These are phyloP conservation scores for Pythium apleroticum DNA, from an alignment of 352 stramenopile genomes.

Conservation along the genomic window DNA sequence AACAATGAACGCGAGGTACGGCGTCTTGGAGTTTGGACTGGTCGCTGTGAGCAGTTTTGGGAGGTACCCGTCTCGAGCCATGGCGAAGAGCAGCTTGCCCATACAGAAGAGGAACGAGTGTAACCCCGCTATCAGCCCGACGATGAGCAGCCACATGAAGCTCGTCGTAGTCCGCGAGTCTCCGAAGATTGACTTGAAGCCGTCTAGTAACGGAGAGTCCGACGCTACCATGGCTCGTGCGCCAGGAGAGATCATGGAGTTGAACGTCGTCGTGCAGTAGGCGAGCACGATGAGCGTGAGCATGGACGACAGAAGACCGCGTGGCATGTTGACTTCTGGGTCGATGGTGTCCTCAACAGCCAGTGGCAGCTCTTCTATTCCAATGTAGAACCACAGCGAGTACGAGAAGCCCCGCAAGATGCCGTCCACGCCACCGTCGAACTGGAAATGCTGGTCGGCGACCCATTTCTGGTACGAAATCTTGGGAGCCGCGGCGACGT, in stretches of 20 bases:
- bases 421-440: slow-evolving; percentile 37
- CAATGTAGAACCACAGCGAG: slow-evolving; percentile 71
- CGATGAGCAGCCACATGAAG: slow-evolving; percentile 67
- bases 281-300: slow-evolving; percentile 47
- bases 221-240: slow-evolving; percentile 36
- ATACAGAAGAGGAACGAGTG: slow-evolving; percentile 81
- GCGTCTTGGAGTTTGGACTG: slow-evolving; percentile 35
- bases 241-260: slow-evolving; percentile 52
- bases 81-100: slow-evolving; percentile 59
- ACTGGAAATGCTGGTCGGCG: slow-evolving; percentile 50
- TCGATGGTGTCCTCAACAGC: slow-evolving; percentile 73
- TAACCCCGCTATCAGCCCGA: slow-evolving; percentile 55
- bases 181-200: slow-evolving; percentile 73
- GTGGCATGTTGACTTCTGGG: slow-evolving; percentile 65
- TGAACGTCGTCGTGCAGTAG: slow-evolving; percentile 58
- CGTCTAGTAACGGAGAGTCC: slow-evolving; percentile 49
- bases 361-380: slow-evolving; percentile 72
- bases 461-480: slow-evolving; percentile 62
- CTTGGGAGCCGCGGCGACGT: slow-evolving; percentile 46
- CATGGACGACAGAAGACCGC: slow-evolving; percentile 63
- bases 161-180: slow-evolving; percentile 52
- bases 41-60: slow-evolving; percentile 52
- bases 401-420: slow-evolving; percentile 61
- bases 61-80: slow-evolving; percentile 60
- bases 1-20: slow-evolving; percentile 45